Evolutionary conservation across 163 green algal species (phyloP).

Genomic region (Chlorella variabilis): DNA sequence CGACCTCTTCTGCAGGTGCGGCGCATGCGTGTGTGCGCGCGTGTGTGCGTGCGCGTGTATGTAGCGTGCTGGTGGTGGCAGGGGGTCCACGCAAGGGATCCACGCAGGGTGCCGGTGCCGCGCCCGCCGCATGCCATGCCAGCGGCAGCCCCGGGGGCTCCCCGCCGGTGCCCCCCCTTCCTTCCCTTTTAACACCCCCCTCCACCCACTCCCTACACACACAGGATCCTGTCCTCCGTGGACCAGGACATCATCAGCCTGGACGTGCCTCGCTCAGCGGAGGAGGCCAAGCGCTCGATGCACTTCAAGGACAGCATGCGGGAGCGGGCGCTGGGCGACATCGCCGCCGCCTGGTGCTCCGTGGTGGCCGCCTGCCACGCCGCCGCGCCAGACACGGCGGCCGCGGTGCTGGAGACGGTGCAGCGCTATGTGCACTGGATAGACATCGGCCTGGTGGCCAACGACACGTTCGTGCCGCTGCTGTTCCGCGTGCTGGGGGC

Average conservation of each 20-base stretch:
- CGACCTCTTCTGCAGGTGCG: conserved; percentile 87
- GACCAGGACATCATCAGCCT: conserved; percentile 94
- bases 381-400: conserved; percentile 64
- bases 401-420: conserved; percentile 75
- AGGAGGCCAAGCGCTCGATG: conserved; percentile 80
- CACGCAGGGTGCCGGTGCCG: no score
- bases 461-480: conserved; percentile 88
- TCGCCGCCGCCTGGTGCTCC: conserved; percentile 75
- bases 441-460: conserved; percentile 93
- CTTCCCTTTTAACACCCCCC: no score
- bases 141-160: no score
- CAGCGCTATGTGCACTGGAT: conserved; percentile 93
- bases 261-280: conserved; percentile 85
- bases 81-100: no score
- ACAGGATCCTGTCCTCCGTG: conserved; percentile 78
- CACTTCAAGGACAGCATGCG: conserved; percentile 95
- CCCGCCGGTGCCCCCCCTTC: no score
- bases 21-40: no score
- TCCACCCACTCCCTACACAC: no score
- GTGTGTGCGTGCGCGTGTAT: no score
- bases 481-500: conserved; percentile 69
- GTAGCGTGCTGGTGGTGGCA: no score
- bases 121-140: no score
- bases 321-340: conserved; percentile 61
- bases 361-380: conserved; percentile 70